A percentile compares a stretch with the other conserved stretches of the same genome.
These are phyloP conservation scores for Cucurbita argyrosperma DNA, from an alignment of 306 rosid species.

Conservation along the genomic window DNA sequence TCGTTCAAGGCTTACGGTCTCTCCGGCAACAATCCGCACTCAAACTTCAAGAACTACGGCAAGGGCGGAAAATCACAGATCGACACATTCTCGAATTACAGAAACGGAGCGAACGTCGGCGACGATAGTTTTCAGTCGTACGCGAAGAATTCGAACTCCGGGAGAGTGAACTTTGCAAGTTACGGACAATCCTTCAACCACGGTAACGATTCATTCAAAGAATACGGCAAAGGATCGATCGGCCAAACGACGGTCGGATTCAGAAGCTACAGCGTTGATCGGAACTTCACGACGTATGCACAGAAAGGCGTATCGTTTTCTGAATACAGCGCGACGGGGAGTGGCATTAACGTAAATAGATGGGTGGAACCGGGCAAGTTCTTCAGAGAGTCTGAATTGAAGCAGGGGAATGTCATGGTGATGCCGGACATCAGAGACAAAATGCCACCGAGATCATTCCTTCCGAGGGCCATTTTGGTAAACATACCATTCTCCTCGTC, in stretches of 20 bases:
- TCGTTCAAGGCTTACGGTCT: slow-evolving; percentile 49
- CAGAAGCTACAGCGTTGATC: slow-evolving; percentile 47
- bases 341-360: slow-evolving; percentile 35
- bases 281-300: slow-evolving; percentile 40
- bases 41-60: slow-evolving; percentile 44
- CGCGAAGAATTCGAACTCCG: slow-evolving; percentile 38
- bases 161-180: slow-evolving; percentile 34
- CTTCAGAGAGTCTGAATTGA: slow-evolving; percentile 46
- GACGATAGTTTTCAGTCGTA: slow-evolving; percentile 48
- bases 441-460: slow-evolving; percentile 64
- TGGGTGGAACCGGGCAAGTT: slow-evolving; percentile 56
- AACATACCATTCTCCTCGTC: slow-evolving; percentile 47
- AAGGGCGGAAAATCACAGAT: slow-evolving; percentile 29
- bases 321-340: slow-evolving; percentile 6
- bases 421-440: slow-evolving; percentile 69
- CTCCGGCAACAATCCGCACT: slow-evolving; percentile 54
- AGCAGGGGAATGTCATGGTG: slow-evolving; percentile 43
- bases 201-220: slow-evolving; percentile 72
- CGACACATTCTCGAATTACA: slow-evolving; percentile 42
- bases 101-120: slow-evolving; percentile 66
- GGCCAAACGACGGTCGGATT: slow-evolving; percentile 40
- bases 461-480: slow-evolving; percentile 32
- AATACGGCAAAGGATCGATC: slow-evolving; percentile 45
- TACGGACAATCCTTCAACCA: slow-evolving; percentile 73
- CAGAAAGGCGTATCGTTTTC: slow-evolving; percentile 40